Base-by-base conservation (phyloP, 257 asterid genomes). In the Nicotiana benthamiana region DNA sequence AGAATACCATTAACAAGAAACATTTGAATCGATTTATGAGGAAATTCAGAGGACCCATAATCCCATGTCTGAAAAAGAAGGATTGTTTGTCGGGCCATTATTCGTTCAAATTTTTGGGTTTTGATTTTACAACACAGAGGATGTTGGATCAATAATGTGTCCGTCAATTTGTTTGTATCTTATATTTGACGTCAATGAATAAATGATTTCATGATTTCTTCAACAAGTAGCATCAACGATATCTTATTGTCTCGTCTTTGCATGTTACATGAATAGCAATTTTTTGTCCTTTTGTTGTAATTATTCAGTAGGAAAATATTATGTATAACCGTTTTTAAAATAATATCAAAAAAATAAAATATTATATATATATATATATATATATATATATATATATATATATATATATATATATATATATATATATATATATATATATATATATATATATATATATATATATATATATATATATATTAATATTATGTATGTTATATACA, bases 41-140 rank as follows among this genome's bases (percentile, higher is more conserved):
- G 81, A 57, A 81, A 75, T 65, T 85, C 85, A 82, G 34, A 86
- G 85, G 87, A 82, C 83, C 91, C 90, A 87, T 87, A 77, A 67
- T 30, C 48, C 43, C 27, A 24, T 84, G 91, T 86, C 91, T 83
- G 65, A 43, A 40, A 82, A 67, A 82, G 76, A 34, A 78, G 80
- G 79, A 65, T 56, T 70, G 72, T n/a, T 64, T 89, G 91, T 87
- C 89, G 82, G 89, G 79, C 48, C 61, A 74, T 74, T 24, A 72
- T 72, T 72, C 8, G 20, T 9, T 67, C 51, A 36, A 9, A 18
- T 40, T 46, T 11, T 72, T 43, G 13, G 3, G 8, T 70, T 70
- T 70, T 1, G 77, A 72, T 72, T 72, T 46, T 72, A 46, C 77
- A 48, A 83, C 80, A 79, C 81, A 82, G 75, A 79, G 52, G 79